Percentiles rank a stretch among this genome's conserved stretches.
Evolutionary conservation across 306 rosid genomes (phyloP).

Genomic region (Ormosia semicastrata): DNA sequence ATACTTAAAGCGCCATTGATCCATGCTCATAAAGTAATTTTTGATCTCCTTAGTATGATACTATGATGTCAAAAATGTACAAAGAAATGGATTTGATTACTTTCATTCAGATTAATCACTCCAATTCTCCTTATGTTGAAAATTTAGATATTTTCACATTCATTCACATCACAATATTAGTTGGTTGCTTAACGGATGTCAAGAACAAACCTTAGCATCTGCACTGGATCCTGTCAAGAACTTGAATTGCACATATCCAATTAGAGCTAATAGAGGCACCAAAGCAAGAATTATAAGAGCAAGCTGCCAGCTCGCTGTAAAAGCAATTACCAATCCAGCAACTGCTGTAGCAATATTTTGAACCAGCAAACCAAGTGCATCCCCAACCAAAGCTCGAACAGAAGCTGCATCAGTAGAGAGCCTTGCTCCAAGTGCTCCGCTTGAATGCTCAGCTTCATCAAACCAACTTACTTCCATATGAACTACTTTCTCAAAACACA

Average conservation of each 20-base stretch:
- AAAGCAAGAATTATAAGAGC: slow-evolving; percentile 57
- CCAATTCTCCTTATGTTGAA: neutral
- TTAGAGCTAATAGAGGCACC: slow-evolving; percentile 54
- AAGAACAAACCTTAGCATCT: slow-evolving; percentile 60
- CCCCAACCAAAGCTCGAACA: slow-evolving; percentile 64
- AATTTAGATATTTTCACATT: neutral
- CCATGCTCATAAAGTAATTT: neutral
- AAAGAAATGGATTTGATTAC: neutral
- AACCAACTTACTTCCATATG: slow-evolving; percentile 84
- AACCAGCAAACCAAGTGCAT: slow-evolving; percentile 61
- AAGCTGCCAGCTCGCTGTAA: slow-evolving; percentile 65
- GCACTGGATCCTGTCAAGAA: slow-evolving; percentile 61
- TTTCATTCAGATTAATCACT: neutral
- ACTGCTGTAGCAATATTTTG: slow-evolving; percentile 50
- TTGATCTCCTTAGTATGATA: neutral
- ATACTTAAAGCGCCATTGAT: neutral
- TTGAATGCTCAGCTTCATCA: slow-evolving; percentile 66
- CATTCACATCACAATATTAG: neutral
- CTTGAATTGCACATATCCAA: slow-evolving; percentile 54
- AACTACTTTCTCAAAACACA: slow-evolving; percentile 67
- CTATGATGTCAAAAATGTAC: neutral
- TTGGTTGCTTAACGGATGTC: neutral
- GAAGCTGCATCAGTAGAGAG: slow-evolving; percentile 71
- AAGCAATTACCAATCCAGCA: slow-evolving; percentile 63
- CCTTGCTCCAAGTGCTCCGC: slow-evolving; percentile 74